A percentile compares a stretch with the other conserved stretches of the same genome.
Conservation (phyloP, 352 stramenopile genomes). For the Phytopythium sindhum region DNA sequence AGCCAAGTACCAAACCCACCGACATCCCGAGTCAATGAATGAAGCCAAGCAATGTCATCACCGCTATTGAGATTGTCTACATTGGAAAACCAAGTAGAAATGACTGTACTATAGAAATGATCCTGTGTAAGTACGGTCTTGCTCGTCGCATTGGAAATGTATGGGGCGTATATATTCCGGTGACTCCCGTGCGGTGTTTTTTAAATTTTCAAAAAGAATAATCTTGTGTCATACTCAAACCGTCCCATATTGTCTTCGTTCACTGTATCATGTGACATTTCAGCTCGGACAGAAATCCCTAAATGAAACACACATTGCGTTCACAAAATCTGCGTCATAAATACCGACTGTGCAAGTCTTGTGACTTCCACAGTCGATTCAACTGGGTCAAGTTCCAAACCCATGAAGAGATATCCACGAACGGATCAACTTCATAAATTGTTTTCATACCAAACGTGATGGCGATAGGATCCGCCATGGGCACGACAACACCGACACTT, state of each 20-base stretch:
- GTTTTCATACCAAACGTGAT: too few relatives aligned
- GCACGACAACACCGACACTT: neutral
- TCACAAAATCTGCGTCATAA: too few relatives aligned
- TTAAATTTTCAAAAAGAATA: neutral
- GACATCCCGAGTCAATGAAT: too few relatives aligned
- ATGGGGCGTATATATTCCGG: neutral
- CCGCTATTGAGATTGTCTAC: conserved; percentile 21
- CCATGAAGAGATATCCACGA: neutral
- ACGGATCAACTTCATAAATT: neutral
- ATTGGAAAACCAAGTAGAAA: conserved; percentile 27
- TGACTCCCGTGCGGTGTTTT: neutral
- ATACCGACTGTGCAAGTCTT: too few relatives aligned
- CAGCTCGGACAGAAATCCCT: neutral
- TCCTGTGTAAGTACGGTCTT: conserved; percentile 30
- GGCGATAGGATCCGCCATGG: neutral
- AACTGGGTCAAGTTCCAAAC: neutral
- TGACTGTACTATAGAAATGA: conserved; percentile 27
- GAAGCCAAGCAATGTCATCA: conserved; percentile 23
- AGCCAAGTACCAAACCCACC: too few relatives aligned
- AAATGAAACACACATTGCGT: too few relatives aligned
- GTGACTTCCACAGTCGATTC: neutral
- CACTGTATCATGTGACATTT: neutral
- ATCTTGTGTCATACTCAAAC: neutral
- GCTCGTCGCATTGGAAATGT: neutral
- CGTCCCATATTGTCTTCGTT: neutral